Base-by-base conservation (phyloP, 257 asterid genomes). In the Thymus mandschuricus region DNA sequence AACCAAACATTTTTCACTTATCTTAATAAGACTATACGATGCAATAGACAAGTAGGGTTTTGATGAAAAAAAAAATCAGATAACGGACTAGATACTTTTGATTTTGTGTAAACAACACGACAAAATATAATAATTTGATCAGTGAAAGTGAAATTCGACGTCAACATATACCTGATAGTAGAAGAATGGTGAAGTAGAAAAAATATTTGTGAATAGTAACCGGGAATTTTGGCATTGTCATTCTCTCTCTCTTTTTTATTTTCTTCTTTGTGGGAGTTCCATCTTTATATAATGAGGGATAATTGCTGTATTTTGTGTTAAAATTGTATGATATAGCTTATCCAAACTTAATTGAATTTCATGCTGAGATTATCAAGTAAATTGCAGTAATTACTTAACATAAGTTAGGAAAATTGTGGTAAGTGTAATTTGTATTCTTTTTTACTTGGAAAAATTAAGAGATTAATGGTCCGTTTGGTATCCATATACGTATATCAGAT, bases 161-260 rank as follows among this genome's bases (percentile, higher is more conserved):
- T 15, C 2, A 15, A 46, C 3, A 2, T 10, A 0, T 21, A 65
- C 70, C 70, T 30, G 45, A 65, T 31, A 65, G 3, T 4, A 65
- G 44, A 31, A 65, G 59, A 48, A 65, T 30, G 44, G 70, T 12
- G 70, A 8, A 65, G 59, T 27, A 65, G 13, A 65, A 4, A 5
- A 60, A n/a, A n/a, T n/a, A 35, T 29, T 8, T 28, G 10, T 3
- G 28, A 31, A 65, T 28, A 50, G 57, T 30, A 5, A 2, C 30
- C 1, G 38, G 2, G 10, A 64, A 11, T 41, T 64, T 64, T 64
- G 70, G 46, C 4, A 6, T 45, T 29, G 58, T 44, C 70, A 65
- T 65, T 33, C 30, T 11, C 8, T 29, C 5, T 49, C 9, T 49
- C 28, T 49, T 3, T 10, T 56, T 0, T 3, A 0, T 30, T 3